Evolutionary conservation across 371 early-diverging fungal species (phyloP).

Genomic region (Mucor indicus): DNA sequence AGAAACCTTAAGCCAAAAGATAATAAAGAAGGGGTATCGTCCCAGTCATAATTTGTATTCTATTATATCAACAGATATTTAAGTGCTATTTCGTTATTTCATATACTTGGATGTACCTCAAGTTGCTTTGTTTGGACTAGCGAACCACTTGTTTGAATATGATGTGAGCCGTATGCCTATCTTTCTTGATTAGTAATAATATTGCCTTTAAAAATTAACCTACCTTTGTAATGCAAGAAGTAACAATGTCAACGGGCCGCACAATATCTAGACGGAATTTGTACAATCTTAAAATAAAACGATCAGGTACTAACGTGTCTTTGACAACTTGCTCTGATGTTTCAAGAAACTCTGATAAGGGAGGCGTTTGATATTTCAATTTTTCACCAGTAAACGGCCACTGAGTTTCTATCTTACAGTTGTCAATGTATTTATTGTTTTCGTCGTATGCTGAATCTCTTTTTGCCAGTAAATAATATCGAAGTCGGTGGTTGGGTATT

Average conservation of each 20-base stretch:
- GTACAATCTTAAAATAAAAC: slow-evolving; percentile 61
- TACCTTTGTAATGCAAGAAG: slow-evolving; percentile 76
- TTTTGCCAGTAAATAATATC: slow-evolving; percentile 67
- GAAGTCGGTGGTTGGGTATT: slow-evolving; percentile 66
- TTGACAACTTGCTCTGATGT: slow-evolving; percentile 29
- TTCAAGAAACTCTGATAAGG: slow-evolving; percentile 41
- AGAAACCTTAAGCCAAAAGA: slow-evolving; percentile 71
- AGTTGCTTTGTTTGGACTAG: slow-evolving; percentile 53
- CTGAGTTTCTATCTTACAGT: slow-evolving; percentile 27
- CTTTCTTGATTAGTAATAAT: slow-evolving; percentile 5
- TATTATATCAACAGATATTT: neutral
- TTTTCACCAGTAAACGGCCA: slow-evolving; percentile 53
- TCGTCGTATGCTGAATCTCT: slow-evolving; percentile 30
- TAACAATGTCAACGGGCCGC: slow-evolving; percentile 39
- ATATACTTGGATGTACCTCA: slow-evolving; percentile 30
- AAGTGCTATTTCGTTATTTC: too few species aligned
- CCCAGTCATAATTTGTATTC: slow-evolving; percentile 46
- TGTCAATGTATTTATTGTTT: slow-evolving; percentile 16
- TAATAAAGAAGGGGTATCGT: slow-evolving; percentile 42
- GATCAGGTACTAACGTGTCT: slow-evolving; percentile 54
- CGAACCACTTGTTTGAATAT: slow-evolving; percentile 66
- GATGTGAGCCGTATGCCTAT: slow-evolving; percentile 69
- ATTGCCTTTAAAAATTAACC: slow-evolving; percentile 2
- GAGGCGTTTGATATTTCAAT: slow-evolving; percentile 21
- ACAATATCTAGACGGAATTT: slow-evolving; percentile 67